Percentiles rank a stretch among this genome's conserved stretches.
Conservation (phyloP, 768 basidiomycete genomes). For the Tricholoma matsutake region DNA sequence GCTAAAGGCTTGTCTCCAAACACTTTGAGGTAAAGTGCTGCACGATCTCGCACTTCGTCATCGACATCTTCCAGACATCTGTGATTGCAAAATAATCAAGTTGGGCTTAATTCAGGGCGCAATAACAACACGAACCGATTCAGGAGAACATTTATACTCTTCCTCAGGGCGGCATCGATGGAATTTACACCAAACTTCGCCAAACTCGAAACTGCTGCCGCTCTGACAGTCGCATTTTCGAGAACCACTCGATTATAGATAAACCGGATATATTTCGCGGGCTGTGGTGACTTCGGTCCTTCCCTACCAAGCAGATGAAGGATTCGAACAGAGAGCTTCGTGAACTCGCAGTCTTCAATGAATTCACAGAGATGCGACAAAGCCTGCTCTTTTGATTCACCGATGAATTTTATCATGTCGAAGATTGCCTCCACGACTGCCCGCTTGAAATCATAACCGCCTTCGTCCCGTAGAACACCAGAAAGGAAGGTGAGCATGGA, state of each 20-base stretch:
- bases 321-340: conserved; percentile 96
- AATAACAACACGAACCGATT: conserved; percentile 54
- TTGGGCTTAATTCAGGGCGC: conserved; percentile 4
- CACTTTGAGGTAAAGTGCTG: conserved; percentile 88
- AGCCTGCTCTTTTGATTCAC: conserved; percentile 94
- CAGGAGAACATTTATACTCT: conserved; percentile 84
- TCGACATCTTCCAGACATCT: conserved; percentile 98
- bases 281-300: conserved; percentile 94
- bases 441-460: conserved; percentile 99
- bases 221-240: conserved; percentile 96
- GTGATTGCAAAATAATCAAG: neutral
- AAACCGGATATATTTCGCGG: conserved; percentile 97
- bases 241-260: conserved; percentile 99
- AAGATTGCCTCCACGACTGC: conserved; percentile 99
- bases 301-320: conserved; percentile 93
- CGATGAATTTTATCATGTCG: conserved; percentile 99
- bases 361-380: conserved; percentile 98
- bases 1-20: conserved; percentile 79
- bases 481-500: conserved; percentile 98
- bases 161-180: conserved; percentile 70
- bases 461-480: conserved; percentile 95
- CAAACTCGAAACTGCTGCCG: conserved; percentile 91
- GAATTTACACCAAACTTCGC: conserved; percentile 97
- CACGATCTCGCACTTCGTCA: conserved; percentile 97
- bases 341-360: conserved; percentile 99